These are phyloP conservation scores for Angomonas deanei DNA, from an alignment of 208 protist species.

Conservation along the genomic window DNA sequence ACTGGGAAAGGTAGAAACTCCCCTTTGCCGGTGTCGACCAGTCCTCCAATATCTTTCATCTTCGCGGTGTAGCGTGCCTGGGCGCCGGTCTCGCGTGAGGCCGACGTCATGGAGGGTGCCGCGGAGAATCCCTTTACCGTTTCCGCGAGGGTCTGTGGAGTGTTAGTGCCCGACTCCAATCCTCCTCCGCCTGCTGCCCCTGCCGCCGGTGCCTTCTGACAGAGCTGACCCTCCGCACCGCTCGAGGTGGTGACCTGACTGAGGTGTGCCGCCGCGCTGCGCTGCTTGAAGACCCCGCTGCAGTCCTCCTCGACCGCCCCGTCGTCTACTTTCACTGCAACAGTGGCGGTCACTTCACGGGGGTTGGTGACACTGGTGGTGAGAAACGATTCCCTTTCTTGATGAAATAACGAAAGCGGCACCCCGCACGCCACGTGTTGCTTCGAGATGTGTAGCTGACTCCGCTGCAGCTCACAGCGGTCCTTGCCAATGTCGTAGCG, in stretches of 20 bases:
- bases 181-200: not conserved
- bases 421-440: constrained; percentile 40
- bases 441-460: constrained; percentile 42
- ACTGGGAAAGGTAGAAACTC: constrained; percentile 43
- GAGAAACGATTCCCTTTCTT: constrained; percentile 55
- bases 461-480: constrained; percentile 41
- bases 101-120: not conserved
- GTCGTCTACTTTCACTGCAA: constrained; percentile 8
- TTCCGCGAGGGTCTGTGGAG: not conserved
- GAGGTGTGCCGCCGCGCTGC: not conserved
- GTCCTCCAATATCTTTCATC: constrained; percentile 5
- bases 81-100: not conserved
- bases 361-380: constrained; percentile 51
- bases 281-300: not conserved
- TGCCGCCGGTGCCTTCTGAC: not conserved
- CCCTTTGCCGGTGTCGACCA: constrained; percentile 29
- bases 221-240: constrained; percentile 14
- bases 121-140: not conserved
- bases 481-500: constrained; percentile 64
- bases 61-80: not conserved
- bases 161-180: no score
- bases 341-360: constrained; percentile 3
- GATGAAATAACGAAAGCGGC: constrained; percentile 54
- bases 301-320: constrained; percentile 17
- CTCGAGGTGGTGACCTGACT: constrained; percentile 7